These are phyloP conservation scores for Trifolium subterraneum DNA, from an alignment of 306 rosid genomes.

Conservation along the genomic window DNA sequence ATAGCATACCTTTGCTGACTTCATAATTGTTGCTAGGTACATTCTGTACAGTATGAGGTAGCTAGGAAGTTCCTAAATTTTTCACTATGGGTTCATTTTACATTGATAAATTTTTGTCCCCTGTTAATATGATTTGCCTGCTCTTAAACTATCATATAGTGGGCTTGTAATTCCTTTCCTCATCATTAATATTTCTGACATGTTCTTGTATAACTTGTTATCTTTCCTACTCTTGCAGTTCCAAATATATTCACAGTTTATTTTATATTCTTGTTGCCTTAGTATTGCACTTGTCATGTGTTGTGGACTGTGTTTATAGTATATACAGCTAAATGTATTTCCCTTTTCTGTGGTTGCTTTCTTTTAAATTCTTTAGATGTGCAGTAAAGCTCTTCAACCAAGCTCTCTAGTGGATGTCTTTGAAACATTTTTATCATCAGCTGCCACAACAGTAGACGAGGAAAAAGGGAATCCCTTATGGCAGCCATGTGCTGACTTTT, in stretches of 20 bases:
- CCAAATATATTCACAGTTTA: constrained; percentile 17
- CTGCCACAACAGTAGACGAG: constrained; percentile 96
- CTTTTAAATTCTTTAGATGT: constrained; percentile 66
- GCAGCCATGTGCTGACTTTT: constrained; percentile 98
- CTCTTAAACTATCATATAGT: constrained; percentile 8
- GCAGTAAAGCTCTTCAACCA: constrained; percentile 91
- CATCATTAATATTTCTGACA: neutral
- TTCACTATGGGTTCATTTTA: constrained; percentile 7
- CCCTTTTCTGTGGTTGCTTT: constrained; percentile 23
- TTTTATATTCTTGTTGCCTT: constrained; percentile 18
- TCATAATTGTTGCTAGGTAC: neutral
- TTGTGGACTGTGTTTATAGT: constrained; percentile 7
- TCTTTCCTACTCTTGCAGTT: constrained; percentile 19
- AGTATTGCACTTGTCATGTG: constrained; percentile 19
- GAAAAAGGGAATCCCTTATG: constrained; percentile 98
- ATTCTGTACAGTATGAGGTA: constrained; percentile 28
- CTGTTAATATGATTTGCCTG: constrained; percentile 14
- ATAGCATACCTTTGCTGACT: constrained; percentile 5
- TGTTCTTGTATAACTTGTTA: constrained; percentile 5
- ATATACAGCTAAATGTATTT: constrained; percentile 13
- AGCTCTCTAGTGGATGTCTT: constrained; percentile 82
- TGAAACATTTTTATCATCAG: constrained; percentile 90
- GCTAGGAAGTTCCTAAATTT: constrained; percentile 19
- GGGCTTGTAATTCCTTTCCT: constrained; percentile 30
- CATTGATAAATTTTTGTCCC: constrained; percentile 15